Evolutionary conservation across 2,329 filamentous ascomycete genomes (phyloP), one percentile per base, ranked within the genome.

Genomic region (Talaromyces sp.): DNA sequence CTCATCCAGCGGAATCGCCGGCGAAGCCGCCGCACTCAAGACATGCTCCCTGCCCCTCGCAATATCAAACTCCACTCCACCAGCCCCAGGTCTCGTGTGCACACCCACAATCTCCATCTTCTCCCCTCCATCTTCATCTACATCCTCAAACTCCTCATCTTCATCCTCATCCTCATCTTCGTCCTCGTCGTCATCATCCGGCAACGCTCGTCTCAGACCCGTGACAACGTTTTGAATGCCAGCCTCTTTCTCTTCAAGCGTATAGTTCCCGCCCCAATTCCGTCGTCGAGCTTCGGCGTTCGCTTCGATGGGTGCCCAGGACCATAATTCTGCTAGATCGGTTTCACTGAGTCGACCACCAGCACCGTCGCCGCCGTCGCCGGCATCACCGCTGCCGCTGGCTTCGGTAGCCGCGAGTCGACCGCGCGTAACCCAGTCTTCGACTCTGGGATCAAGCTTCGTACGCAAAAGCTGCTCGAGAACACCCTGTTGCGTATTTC

Each of bases 371-470:
- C 5, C 45, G 45, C 43, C 10, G 3, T 15, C 5, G 25, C 3
- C 11, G 3, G 11, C 11, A 19, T n/a, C 17, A 4, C 17, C 7
- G 3, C 19, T 15, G 25, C 58, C 62, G 43, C 56, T 64, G 1
- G 56, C 49, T 17, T 36, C 67, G 6, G 53, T 34, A 11, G 65
- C 68, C 40, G 81, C 81, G 31, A 80, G 80, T 65, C 86, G 84
- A 1, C 88, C 89, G 61, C 87, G 81, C 25, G 87, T 85, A 29
- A 94, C 88, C 79, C 89, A 89, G 65, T 88, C 87, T 74, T 93
- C 91, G 19, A 93, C 88, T 27, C 86, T 84, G 0, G 91, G 91
- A 70, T 95, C 92, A 58, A 93, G 84, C 75, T 95, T 95, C 78
- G 95, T 96, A 45, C 92, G 89, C 36, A 96, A 81, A 1, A 96